A percentile compares a stretch with the other conserved stretches of the same genome.
phyloP scores from a whole-genome alignment of 2,329 filamentous ascomycete species.

The Penicillium sp. region DNA sequence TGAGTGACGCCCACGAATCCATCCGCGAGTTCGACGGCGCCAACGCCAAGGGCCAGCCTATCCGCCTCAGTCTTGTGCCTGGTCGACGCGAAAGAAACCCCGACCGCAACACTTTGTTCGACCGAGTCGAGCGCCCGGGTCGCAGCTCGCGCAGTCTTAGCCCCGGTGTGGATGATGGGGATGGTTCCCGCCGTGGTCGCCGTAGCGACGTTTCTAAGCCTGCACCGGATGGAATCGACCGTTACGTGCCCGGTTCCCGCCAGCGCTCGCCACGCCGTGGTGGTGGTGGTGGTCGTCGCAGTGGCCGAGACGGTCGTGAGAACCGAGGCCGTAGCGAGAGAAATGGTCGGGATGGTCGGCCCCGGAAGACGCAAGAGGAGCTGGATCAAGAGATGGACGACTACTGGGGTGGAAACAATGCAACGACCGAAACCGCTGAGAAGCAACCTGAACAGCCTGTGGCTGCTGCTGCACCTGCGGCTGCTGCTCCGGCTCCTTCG shows the following conservation, averaged over 20 bases:
- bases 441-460: conserved; percentile 18
- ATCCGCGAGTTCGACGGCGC: conserved; percentile 79
- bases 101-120: conserved; percentile 56
- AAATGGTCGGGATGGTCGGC: conserved; percentile 20
- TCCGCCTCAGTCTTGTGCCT: conserved; percentile 64
- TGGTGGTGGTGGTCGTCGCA: conserved; percentile 37
- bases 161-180: conserved; percentile 29
- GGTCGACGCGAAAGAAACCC: conserved; percentile 38
- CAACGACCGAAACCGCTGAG: conserved; percentile 36
- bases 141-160: conserved; percentile 40
- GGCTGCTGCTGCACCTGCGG: conserved; percentile 15
- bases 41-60: conserved; percentile 84
- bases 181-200: conserved; percentile 37
- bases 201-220: conserved; percentile 52
- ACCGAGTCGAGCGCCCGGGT: conserved; percentile 49
- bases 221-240: conserved; percentile 64
- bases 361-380: conserved; percentile 66
- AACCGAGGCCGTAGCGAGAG: conserved; percentile 24
- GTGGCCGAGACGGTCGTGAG: conserved; percentile 36
- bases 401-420: conserved; percentile 61
- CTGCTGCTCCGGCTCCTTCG: conserved; percentile 29
- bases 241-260: conserved; percentile 64
- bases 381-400: conserved; percentile 96
- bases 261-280: conserved; percentile 43
- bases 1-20: conserved; percentile 66